These are phyloP conservation scores for Leptographium radiaticola DNA, from an alignment of 2,329 filamentous ascomycete species.

Conservation along the genomic window DNA sequence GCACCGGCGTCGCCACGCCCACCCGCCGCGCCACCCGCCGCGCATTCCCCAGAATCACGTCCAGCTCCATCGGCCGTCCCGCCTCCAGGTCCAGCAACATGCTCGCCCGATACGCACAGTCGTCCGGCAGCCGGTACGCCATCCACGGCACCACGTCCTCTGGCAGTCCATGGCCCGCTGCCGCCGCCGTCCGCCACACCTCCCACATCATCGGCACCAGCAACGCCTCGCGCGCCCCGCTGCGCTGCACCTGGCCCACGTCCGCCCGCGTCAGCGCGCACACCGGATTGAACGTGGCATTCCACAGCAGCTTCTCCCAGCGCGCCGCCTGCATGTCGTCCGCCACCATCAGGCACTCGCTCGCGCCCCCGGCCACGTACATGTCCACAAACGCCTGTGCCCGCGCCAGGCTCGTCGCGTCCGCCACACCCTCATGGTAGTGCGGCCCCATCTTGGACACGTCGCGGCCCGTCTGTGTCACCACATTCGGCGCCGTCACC, in stretches of 20 bases:
- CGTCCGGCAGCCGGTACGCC: slow-evolving; percentile 17
- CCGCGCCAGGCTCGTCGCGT: neutral
- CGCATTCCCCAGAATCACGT: slow-evolving; percentile 21
- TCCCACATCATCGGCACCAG: slow-evolving; percentile 21
- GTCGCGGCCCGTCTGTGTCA: slow-evolving; percentile 8
- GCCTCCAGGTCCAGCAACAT: slow-evolving; percentile 20
- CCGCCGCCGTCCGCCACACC: slow-evolving; percentile 19
- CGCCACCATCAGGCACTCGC: neutral
- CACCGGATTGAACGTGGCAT: slow-evolving; percentile 11
- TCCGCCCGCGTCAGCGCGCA: slow-evolving; percentile 10
- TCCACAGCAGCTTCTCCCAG: slow-evolving; percentile 13
- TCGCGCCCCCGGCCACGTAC: slow-evolving; percentile 8
- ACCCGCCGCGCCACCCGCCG: slow-evolving; percentile 13
- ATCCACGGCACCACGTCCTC: slow-evolving; percentile 17
- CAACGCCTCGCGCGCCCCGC: slow-evolving; percentile 12
- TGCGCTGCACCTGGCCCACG: slow-evolving; percentile 11
- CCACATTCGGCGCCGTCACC: slow-evolving; percentile 4
- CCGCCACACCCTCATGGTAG: neutral
- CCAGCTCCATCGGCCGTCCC: slow-evolving; percentile 17
- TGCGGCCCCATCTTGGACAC: slow-evolving; percentile 9
- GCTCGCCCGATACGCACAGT: slow-evolving; percentile 17
- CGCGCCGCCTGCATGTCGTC: slow-evolving; percentile 9
- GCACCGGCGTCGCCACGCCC: slow-evolving; percentile 4
- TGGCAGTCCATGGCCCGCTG: slow-evolving; percentile 16
- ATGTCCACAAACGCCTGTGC: slow-evolving; percentile 1